phyloP scores from a whole-genome alignment of 805 yeast species.

The Candida tibetensis region DNA sequence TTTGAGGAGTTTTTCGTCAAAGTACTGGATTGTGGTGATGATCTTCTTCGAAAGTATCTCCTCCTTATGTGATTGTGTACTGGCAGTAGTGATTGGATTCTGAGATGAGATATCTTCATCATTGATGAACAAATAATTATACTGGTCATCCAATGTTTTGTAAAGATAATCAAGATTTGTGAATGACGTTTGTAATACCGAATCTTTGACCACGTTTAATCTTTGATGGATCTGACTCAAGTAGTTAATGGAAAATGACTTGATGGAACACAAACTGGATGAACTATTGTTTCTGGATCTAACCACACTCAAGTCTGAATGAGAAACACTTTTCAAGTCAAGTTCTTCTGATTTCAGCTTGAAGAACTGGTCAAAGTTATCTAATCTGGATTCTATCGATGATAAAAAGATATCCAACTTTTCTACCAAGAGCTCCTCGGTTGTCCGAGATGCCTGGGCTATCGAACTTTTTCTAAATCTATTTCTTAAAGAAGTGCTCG shows the following conservation, averaged over 20 bases:
- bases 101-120: slow-evolving; percentile 9
- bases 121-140: slow-evolving; percentile 32
- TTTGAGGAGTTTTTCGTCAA: slow-evolving; percentile 39
- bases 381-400: slow-evolving; percentile 41
- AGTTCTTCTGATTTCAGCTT: slow-evolving; percentile 21
- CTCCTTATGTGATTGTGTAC: slow-evolving; percentile 11
- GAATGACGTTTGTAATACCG: slow-evolving; percentile 35
- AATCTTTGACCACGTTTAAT: slow-evolving; percentile 32
- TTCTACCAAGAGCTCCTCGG: slow-evolving; percentile 42
- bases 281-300: slow-evolving; percentile 25
- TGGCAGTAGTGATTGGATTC: slow-evolving; percentile 7
- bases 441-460: slow-evolving; percentile 11
- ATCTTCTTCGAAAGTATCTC: slow-evolving; percentile 36
- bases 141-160: slow-evolving; percentile 40
- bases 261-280: slow-evolving; percentile 29
- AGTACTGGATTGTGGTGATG: slow-evolving; percentile 40
- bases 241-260: slow-evolving; percentile 30
- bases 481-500: slow-evolving; percentile 7
- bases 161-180: slow-evolving; percentile 39
- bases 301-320: background rate
- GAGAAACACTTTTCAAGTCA: background rate
- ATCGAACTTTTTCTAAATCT: slow-evolving; percentile 5
- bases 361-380: slow-evolving; percentile 40
- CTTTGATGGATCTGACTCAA: slow-evolving; percentile 36
- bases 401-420: slow-evolving; percentile 39